phyloP scores from a whole-genome alignment of 257 asterid genomes.

The Fraxinus quadrangulata region DNA sequence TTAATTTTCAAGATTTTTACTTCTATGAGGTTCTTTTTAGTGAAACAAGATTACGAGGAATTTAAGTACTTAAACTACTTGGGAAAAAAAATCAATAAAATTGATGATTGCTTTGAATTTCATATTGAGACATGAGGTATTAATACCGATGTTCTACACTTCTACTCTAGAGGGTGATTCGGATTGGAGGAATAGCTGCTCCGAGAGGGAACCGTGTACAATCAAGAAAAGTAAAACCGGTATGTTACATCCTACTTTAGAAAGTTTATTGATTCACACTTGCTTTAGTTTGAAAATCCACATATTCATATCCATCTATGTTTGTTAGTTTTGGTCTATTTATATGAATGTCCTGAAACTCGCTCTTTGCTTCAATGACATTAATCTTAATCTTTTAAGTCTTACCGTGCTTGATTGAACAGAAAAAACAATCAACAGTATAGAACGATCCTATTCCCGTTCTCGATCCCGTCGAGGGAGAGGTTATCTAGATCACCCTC shows the following conservation, averaged over 20 bases:
- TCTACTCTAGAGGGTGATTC: constrained; percentile 38
- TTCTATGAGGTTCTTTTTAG: background rate
- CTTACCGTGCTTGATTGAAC: constrained; percentile 5
- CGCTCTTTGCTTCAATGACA: background rate
- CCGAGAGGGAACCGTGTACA: constrained; percentile 50
- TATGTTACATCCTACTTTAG: constrained; percentile 7
- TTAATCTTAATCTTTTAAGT: background rate
- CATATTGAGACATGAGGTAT: constrained; percentile 17
- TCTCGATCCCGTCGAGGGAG: constrained; percentile 41
- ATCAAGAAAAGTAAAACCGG: constrained; percentile 57
- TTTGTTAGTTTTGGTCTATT: background rate
- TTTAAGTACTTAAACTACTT: background rate
- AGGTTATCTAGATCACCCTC: constrained; percentile 55
- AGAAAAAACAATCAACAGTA: constrained; percentile 44
- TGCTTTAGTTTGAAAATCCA: background rate
- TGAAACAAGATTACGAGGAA: constrained; percentile 4
- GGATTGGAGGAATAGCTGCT: constrained; percentile 50
- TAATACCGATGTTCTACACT: constrained; percentile 1
- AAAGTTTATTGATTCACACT: background rate
- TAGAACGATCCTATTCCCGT: constrained; percentile 20
- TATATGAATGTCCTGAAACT: background rate
- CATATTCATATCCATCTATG: background rate
- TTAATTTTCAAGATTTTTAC: background rate
- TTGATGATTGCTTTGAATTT: background rate
- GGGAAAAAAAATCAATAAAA: background rate